Base-by-base conservation (phyloP, 1,284 basidiomycete genomes). In the Phellopilus nigrolimitatus region DNA sequence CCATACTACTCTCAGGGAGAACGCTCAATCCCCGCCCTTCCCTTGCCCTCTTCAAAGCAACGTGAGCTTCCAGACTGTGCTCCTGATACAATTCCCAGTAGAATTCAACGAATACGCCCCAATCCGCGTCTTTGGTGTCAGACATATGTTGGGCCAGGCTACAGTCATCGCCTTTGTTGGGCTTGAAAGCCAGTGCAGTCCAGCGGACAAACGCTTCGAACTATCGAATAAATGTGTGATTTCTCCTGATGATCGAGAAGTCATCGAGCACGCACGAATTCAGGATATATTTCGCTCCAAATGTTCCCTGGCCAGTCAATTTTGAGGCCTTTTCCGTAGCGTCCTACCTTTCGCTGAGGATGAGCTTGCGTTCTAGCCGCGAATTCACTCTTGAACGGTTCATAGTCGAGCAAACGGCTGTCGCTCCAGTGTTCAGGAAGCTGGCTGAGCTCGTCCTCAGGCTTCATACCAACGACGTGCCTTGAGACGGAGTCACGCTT, bases 381-480 rank as follows among this genome's bases (percentile, higher is more conserved):
- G 49, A 69, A 70, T 2, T 22, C 12, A 6, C 53, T 50, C 1
- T 41, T 44, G 57, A 69, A 64, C 4, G 66, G 66, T 24, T 68
- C 62, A 30, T 66, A 60, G 3, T 62, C 40, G 2, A 68, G 60
- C 27, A 66, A 61, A 3, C 19, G 34, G 22, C 24, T 15, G 55
- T 70, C 68, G 22, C 56, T 46, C 49, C 61, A 59, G n/a, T 57
- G 25, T 24, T 17, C n/a, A 3, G 51, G 51, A 4, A 51, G 49
- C 15, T 51, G 41, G 15, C 22, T 19, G 2, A 51, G 24, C n/a
- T 28, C 38, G 8, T 39, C 22, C 17, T 39, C 38, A 39, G 17
- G 9, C 15, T 10, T 2, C 9, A 12, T n/a, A 12, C 8, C 17
- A 49, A 8, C 15, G 10, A 17, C 22, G 15, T n/a, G 13, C 27